Base-by-base conservation (phyloP, 768 basidiomycete genomes). In the Serendipita sp. region DNA sequence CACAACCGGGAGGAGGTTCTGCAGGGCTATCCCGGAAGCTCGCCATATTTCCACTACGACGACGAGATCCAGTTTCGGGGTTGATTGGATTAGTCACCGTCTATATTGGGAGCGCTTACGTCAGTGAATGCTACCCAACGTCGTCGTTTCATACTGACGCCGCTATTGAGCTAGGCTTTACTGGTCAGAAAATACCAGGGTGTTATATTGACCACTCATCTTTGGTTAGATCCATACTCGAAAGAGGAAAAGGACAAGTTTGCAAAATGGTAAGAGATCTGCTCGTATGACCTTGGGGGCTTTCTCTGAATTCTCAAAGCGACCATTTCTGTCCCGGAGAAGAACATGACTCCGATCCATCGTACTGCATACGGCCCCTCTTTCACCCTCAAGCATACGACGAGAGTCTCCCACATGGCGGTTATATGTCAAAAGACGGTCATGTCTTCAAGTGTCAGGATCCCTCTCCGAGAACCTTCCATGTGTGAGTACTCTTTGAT, bases 61-160 rank as follows among this genome's bases (percentile, higher is more conserved):
- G n/a, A n/a, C n/a, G n/a, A n/a, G n/a, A n/a, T n/a, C n/a, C n/a
- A n/a, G n/a, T n/a, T n/a, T n/a, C n/a, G n/a, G n/a, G 0, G 85
- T 83, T 64, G 83, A 85, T 64, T 74, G 72, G 66, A 70, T 84
- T 42, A 77, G 79, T 3, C 83, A 85, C 64, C 71, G 68, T 26
- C 66, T 84, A 31, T 78, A 76, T 65, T 85, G 83, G 83, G 74
- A 75, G 64, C 75, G 82, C 16, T 75, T 75, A 64, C 83, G 82
- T 82, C 14, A 38, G 34, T 38, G 7, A 38, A 38, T 5, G 34
- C 14, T 38, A 38, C 14, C 14, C 34, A 38, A 7, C 14, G 34
- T 1, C 34, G 14, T 38, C 14, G 7, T 38, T 38, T 7, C 34
- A n/a, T n/a, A n/a, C n/a, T n/a, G n/a, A n/a, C n/a, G n/a, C n/a